Evolutionary conservation across 192 early-diverging fungal species (phyloP), one percentile per base, ranked within the genome.

Genomic region (Obelidium mucronatum): DNA sequence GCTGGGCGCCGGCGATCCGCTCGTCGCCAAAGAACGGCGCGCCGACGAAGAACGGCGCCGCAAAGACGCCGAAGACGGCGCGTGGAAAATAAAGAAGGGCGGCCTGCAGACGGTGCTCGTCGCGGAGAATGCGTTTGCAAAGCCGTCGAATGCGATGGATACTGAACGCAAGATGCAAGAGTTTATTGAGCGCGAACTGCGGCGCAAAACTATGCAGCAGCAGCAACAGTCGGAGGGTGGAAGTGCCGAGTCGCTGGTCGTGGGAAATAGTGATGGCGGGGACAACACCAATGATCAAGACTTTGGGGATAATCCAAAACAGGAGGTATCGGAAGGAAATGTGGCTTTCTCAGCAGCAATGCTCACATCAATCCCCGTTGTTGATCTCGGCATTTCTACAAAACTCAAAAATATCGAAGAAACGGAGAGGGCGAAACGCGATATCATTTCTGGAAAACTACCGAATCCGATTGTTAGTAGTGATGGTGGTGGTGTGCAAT

Each of bases 281-380:
- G 24, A 48, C 11, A 48, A 19, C 44, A 6, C 19, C 44, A 48
- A 48, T 19, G 44, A 48, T 48, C 8, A 6, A 48, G 44, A 48
- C 44, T 6, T 19, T n/a, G n/a, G n/a, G n/a, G n/a, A n/a, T n/a
- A n/a, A n/a, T 6, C 19, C 44, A 48, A 90, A 90, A 65, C 91
- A 90, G 1, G 87, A 93, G 36, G 82, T 85, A n/a, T n/a, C n/a
- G 11, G 94, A 97, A 73, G 96, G 94, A 15, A 95, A 92, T 67
- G 94, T 95, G 4, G 91, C 94, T 31, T 83, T 94, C 35, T 95
- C 94, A 2, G 87, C 94, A 22, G 88, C 90, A 13, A 95, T 97
- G 94, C 76, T 97, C 37, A 94, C 94, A 4, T 93, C 93, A 2
- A 95, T 97, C 69, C 96, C 95, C 6, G 94, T 96, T 77, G 92